Evolutionary conservation across 352 stramenopile genomes (phyloP), one percentile per base, ranked within the genome.

Genomic region (Globisporangium uncinulatum): DNA sequence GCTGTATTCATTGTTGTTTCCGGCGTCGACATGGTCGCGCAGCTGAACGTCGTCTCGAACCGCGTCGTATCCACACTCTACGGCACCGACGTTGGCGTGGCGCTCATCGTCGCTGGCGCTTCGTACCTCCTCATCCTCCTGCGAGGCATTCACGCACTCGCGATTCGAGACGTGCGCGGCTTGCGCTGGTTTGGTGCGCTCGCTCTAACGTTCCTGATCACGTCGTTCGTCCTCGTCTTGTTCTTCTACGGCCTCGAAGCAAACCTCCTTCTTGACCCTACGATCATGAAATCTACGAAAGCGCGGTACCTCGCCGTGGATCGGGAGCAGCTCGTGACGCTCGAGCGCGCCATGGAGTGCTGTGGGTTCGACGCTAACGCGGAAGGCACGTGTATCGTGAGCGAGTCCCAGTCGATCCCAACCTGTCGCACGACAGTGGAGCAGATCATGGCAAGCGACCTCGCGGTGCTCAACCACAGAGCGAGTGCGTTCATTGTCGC

Each of bases 341-440:
- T 87, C 3, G 76, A 87, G 50, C 67, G 73, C 37, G 54, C 56
- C 19, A 70, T 87, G 55, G 57, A 58, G 13, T 87, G 76, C 44
- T 87, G 76, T 19, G 76, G 76, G 14, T 83, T 79, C 39, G 61
- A 61, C 8, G 31, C 45, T 6, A 69, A 32, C 3, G 17, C 60
- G 1, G 70, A 87, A 62, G 73, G 73, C 8, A 51, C 63, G 0
- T 83, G 73, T 11, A 17, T 75, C 1, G 15, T 55, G 8, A 19
- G 20, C 8, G 13, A 10, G 20, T 9, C 47, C 3, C 42, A 32
- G 13, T n/a, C 34, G 20, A 53, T 83, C 6, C 66, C 59, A 39
- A 70, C 69, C 0, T 83, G 73, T 39, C 68, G 53, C 10, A 34
- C 50, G 5, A 56, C 54, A 7, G 34, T 68, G 9, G 37, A 62